Base-by-base conservation (phyloP, 75 land plant genomes). In the Pinus tabuliformis region DNA sequence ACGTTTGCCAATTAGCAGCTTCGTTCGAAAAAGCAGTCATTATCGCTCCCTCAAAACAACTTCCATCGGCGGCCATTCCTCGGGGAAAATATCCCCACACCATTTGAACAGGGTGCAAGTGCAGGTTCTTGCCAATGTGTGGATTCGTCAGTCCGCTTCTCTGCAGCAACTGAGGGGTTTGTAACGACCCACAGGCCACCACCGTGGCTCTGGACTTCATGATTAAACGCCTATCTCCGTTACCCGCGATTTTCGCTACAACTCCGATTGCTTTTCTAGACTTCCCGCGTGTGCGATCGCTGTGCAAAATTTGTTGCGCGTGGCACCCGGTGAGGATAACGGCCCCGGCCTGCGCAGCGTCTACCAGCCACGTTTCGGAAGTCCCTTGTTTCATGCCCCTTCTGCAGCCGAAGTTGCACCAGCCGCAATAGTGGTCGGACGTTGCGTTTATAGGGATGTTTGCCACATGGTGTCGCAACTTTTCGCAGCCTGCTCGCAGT, bases 361-460 rank as follows among this genome's bases (percentile, higher is more conserved):
- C 98, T 33, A 86, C 93, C 15, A 95, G 87, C 96, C 96, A 95
- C 14, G 98, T 95, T 1, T 74, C 59, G 49, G 85, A 83, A 12
- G 90, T 86, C 94, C 94, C 91, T 57, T 81, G 72, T 77, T 95
- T 95, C n/a, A 81, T 78, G 3, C 98, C 96, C 37, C 7, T 75
- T 62, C 77, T 81, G 70, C 98, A 95, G 0, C 98, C 98, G 60
- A 62, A 84, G 52, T 75, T 30, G 70, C 98, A 95, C 61, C 80
- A 82, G 0, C 98, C 98, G 70, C 96, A 93, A 66, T 81, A 87
- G 66, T 95, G 98, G 16, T 59, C 70, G 24, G 81, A 6, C 9
- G 49, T 45, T 45, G 49, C 73, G 64, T 95, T 95, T 52, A 89
- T 62, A 0, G 95, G 85, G 20, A 95, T 83, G 8, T 21, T 24